A percentile compares a stretch with the other conserved stretches of the same genome.
phyloP scores from a whole-genome alignment of 2,329 filamentous ascomycete genomes.

The Aspergillus hortae region DNA sequence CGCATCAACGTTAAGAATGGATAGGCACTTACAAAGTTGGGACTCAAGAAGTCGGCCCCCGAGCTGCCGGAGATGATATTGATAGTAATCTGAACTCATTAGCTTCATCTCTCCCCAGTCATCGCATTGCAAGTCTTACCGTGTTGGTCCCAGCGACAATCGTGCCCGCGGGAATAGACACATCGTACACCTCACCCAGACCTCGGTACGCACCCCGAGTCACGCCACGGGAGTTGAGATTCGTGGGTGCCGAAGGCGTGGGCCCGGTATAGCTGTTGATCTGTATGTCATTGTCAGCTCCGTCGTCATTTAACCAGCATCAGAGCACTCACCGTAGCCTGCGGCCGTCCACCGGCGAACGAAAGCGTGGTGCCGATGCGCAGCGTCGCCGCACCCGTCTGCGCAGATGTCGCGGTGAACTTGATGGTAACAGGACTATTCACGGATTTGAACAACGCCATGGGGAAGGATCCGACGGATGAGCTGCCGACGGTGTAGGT shows the following conservation, averaged over 20 bases:
- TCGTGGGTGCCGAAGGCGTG: conserved; percentile 53
- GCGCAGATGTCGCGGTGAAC: conserved; percentile 53
- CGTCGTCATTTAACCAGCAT: neutral
- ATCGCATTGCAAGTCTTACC: conserved; percentile 12
- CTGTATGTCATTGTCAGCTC: conserved; percentile 7
- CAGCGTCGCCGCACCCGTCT: conserved; percentile 54
- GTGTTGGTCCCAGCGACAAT: conserved; percentile 60
- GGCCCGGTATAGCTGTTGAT: conserved; percentile 54
- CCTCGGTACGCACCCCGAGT: conserved; percentile 65
- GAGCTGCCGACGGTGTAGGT: conserved; percentile 62
- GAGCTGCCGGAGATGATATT: conserved; percentile 57
- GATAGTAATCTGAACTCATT: conserved; percentile 48
- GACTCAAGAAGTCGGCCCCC: conserved; percentile 54
- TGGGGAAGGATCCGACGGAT: conserved; percentile 54
- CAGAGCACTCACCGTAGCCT: conserved; percentile 33
- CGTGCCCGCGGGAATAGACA: conserved; percentile 57
- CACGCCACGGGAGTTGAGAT: conserved; percentile 63
- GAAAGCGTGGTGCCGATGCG: conserved; percentile 63
- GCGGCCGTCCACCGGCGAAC: conserved; percentile 58
- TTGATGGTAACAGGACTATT: conserved; percentile 60
- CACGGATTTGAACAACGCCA: conserved; percentile 61
- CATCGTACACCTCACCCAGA: conserved; percentile 61
- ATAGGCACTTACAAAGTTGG: conserved; percentile 45
- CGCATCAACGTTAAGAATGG: neutral
- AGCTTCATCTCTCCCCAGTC: neutral